Percentiles rank a stretch among this genome's conserved stretches.
These are phyloP conservation scores for Cyphellophora europaea DNA, from an alignment of 2,329 filamentous ascomycete species.

Conservation along the genomic window DNA sequence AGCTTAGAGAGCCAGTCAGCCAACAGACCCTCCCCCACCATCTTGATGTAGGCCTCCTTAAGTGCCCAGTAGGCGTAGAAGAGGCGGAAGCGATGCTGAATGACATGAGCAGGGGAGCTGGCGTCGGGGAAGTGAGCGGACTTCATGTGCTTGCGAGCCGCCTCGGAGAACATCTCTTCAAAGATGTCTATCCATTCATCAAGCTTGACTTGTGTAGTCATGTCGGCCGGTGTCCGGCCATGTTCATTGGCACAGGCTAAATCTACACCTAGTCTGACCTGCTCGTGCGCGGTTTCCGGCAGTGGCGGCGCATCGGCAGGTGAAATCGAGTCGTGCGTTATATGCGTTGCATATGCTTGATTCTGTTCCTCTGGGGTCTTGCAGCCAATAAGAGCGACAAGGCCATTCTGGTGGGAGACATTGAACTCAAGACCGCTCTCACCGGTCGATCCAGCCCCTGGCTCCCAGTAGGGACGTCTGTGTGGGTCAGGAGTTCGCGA, in stretches of 20 bases:
- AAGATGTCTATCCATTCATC: constrained; percentile 52
- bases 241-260: constrained; percentile 54
- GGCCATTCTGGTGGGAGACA: constrained; percentile 53
- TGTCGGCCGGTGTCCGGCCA: constrained; percentile 33
- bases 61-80: constrained; percentile 59
- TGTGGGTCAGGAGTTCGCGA: constrained; percentile 40
- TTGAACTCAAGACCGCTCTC: constrained; percentile 49
- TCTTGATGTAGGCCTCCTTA: constrained; percentile 60
- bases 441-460: constrained; percentile 16
- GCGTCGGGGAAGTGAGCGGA: constrained; percentile 9
- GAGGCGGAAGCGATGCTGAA: constrained; percentile 48
- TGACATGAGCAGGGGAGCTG: constrained; percentile 24
- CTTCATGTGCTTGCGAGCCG: constrained; percentile 49
- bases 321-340: background rate
- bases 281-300: constrained; percentile 1
- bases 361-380: constrained; percentile 17
- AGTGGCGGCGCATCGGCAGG: background rate
- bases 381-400: constrained; percentile 50
- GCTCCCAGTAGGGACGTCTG: constrained; percentile 44
- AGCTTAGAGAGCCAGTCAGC: constrained; percentile 52
- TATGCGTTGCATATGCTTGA: constrained; percentile 1
- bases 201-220: constrained; percentile 41
- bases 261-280: constrained; percentile 43
- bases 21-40: constrained; percentile 54
- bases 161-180: constrained; percentile 47